Evolutionary conservation across 352 stramenopile species (phyloP).

Genomic region (Phytophthora pluvialis): DNA sequence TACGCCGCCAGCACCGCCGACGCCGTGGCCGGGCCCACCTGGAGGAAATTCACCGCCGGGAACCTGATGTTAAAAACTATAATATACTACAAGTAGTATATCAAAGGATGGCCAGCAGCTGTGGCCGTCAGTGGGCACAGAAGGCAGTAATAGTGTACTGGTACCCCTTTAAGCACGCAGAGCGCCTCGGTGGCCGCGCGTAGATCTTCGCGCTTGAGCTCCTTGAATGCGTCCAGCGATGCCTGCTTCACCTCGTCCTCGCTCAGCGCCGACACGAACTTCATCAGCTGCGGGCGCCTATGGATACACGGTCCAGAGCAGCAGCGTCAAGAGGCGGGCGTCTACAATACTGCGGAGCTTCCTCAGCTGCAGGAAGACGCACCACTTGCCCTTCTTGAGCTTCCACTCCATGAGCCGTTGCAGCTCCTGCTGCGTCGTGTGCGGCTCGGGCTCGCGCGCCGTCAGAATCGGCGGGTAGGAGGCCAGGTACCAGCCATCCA

Average conservation of each 20-base stretch:
- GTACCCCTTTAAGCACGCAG: conserved; percentile 73
- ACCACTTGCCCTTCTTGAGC: conserved; percentile 88
- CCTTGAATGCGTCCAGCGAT: conserved; percentile 48
- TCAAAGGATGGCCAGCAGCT: conserved; percentile 15
- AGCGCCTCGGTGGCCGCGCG: conserved; percentile 61
- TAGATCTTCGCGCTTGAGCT: conserved; percentile 35
- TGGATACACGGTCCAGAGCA: neutral
- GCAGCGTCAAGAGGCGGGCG: conserved; percentile 15
- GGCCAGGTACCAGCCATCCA: conserved; percentile 68
- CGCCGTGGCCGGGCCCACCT: conserved; percentile 82
- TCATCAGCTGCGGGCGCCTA: conserved; percentile 79
- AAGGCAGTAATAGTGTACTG: conserved; percentile 15
- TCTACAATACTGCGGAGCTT: neutral
- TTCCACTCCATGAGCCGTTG: conserved; percentile 83
- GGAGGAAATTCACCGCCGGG: conserved; percentile 4
- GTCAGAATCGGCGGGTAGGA: conserved; percentile 49
- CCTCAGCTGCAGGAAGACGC: conserved; percentile 3
- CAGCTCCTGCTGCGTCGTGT: conserved; percentile 63
- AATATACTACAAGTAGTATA: too few relatives aligned
- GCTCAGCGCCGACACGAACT: conserved; percentile 59
- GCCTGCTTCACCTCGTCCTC: conserved; percentile 55
- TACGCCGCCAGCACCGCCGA: conserved; percentile 78
- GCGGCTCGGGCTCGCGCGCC: conserved; percentile 53
- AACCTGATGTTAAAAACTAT: neutral
- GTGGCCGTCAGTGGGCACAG: conserved; percentile 1